Evolutionary conservation across 108 stramenopile species (phyloP), one percentile per base, ranked within the genome.

Genomic region (Pseudonitzschia multiseries): DNA sequence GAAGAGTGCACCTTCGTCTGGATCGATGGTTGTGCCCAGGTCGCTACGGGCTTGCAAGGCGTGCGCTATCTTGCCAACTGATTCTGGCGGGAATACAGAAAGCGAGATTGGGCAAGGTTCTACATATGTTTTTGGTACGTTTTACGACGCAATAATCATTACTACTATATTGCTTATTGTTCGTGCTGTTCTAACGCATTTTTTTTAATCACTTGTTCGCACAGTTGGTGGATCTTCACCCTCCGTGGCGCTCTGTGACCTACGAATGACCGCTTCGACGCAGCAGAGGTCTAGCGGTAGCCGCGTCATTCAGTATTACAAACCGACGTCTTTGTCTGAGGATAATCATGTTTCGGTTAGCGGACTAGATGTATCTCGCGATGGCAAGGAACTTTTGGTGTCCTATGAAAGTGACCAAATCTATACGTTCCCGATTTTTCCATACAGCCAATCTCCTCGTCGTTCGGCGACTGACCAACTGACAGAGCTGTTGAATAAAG

Each of bases 381-480:
- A 94, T 61, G 72, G 76, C 52, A 62, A 80, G 29, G 90, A 91
- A 48, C 70, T 94, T 15, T 68, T 94, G 69, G 87, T 91, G 15
- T 87, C 86, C 13, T 94, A 91, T 61, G 90, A 94, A 65, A 85
- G 74, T 62, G 93, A 94, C 84, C 93, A 94, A 72, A 81, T 89
- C 21, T 93, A 94, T 65, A 84, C 90, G 8, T 94, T 94, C 61
- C 92, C 92, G 15, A 57, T 89, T 18, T 88, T 90, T 69, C 86
- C 86, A 2, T 32, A 74, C 51, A 59, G 70, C 15, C 57, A 54
- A 50, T 71, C 65, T 48, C 60, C 79, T 42, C 69, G 79, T 4
- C 81, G 89, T 48, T 83, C 85, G 40, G 69, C 85, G 0, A 56
- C 83, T n/a, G 54, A 56, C 26, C 53, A 70, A 52, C 31, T 74